Conservation (phyloP, 306 rosid species). For the Hippophae tibetana region DNA sequence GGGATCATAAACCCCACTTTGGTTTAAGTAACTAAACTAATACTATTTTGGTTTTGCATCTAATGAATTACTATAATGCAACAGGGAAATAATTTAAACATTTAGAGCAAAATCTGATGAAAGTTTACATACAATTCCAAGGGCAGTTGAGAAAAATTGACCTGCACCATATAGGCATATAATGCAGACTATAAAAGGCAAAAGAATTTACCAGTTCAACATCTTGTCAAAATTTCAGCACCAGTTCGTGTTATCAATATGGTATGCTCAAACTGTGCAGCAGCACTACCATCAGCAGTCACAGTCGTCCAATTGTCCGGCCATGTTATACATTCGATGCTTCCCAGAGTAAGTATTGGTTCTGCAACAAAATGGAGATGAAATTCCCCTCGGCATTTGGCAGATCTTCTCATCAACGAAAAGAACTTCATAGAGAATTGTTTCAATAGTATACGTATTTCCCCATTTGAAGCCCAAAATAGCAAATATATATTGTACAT, state of each 20-base stretch:
- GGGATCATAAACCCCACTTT: too few relatives aligned
- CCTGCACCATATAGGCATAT: too few relatives aligned
- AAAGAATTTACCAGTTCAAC: slow-evolving; percentile 15
- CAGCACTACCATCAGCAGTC: slow-evolving; percentile 69
- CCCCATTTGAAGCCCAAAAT: too few relatives aligned
- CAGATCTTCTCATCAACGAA: neutral
- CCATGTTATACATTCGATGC: slow-evolving; percentile 66
- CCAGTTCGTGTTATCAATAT: slow-evolving; percentile 83
- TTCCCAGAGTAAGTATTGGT: slow-evolving; percentile 87
- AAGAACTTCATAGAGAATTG: too few relatives aligned
- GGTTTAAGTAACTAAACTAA: too few relatives aligned
- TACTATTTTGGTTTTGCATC: too few relatives aligned
- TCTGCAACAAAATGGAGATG: slow-evolving; percentile 36
- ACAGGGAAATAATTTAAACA: neutral
- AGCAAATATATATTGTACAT: too few relatives aligned
- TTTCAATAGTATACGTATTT: too few relatives aligned
- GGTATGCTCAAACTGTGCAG: slow-evolving; percentile 97
- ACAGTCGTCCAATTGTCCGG: slow-evolving; percentile 87
- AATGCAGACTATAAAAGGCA: neutral
- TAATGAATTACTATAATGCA: neutral
- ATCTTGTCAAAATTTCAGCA: slow-evolving; percentile 74
- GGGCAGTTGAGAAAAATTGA: neutral
- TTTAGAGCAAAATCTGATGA: neutral
- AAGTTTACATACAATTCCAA: neutral
- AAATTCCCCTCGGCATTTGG: neutral